Evolutionary conservation across 2,329 filamentous ascomycete species (phyloP).

Genomic region (Botrytis fabae): DNA sequence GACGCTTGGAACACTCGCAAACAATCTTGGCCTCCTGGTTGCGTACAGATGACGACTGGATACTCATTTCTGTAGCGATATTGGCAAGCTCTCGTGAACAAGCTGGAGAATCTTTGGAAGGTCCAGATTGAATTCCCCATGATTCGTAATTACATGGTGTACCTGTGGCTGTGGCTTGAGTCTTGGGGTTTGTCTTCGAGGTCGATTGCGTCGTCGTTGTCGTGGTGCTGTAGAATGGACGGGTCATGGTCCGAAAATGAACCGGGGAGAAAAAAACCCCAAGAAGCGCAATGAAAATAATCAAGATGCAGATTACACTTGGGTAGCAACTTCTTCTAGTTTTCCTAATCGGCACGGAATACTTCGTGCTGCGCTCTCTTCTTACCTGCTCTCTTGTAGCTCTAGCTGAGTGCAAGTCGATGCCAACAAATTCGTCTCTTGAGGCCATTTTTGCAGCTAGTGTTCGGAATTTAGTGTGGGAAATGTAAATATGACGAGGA

Average conservation of each 20-base stretch:
- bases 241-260: background rate
- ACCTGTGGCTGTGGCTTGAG: background rate
- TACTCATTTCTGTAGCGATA: background rate
- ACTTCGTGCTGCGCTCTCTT: background rate
- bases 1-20: background rate
- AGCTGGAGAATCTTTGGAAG: background rate
- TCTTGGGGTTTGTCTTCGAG: background rate
- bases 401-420: background rate
- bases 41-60: background rate
- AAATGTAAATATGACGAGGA: background rate
- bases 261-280: background rate
- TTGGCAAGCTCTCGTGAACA: background rate
- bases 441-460: background rate
- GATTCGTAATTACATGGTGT: background rate
- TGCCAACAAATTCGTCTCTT: background rate
- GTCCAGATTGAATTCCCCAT: background rate
- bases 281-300: background rate
- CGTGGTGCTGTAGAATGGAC: background rate
- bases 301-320: background rate
- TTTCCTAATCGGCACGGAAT: background rate
- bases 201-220: background rate
- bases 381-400: background rate
- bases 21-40: background rate
- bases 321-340: background rate
- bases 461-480: background rate